Evolutionary conservation across 78 protist genomes (phyloP).

Genomic region (Dictyostelium firmibasis): DNA sequence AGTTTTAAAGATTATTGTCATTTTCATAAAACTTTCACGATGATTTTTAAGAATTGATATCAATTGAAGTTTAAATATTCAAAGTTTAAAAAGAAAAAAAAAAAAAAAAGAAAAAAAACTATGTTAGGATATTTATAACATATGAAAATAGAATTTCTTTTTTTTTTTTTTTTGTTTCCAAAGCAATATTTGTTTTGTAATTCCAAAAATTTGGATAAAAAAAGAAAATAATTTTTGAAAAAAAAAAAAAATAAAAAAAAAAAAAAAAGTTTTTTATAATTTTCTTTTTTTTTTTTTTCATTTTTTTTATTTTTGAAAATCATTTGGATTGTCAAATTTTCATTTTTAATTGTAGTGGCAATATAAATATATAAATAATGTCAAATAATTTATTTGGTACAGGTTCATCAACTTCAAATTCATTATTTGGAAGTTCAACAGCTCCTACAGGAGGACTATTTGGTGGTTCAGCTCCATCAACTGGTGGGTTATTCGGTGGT

Average conservation of each 20-base stretch:
- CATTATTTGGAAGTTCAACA: conserved; percentile 38
- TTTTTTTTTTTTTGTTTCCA: too few species aligned
- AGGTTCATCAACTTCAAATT: conserved; percentile 14
- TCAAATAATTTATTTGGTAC: conserved; percentile 20
- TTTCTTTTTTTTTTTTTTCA: background rate
- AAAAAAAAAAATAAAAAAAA: too few species aligned
- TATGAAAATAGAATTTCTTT: too few species aligned
- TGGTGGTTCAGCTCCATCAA: conserved; percentile 16
- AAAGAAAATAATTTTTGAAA: too few species aligned
- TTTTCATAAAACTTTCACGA: background rate
- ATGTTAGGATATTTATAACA: too few species aligned
- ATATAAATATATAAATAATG: background rate
- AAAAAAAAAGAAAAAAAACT: too few species aligned
- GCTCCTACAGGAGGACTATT: conserved; percentile 24
- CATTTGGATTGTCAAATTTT: background rate
- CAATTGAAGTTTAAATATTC: too few species aligned
- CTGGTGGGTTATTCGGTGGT: conserved; percentile 22
- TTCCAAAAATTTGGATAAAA: too few species aligned
- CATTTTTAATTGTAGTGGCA: background rate
- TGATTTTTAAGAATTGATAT: background rate
- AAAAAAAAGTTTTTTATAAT: too few species aligned
- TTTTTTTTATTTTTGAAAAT: background rate
- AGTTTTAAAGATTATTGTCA: too few species aligned
- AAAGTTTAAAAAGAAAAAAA: too few species aligned
- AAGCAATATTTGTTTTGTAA: too few species aligned